Evolutionary conservation across 2,329 filamentous ascomycete genomes (phyloP).

Genomic region (Fusarium transvaalense): DNA sequence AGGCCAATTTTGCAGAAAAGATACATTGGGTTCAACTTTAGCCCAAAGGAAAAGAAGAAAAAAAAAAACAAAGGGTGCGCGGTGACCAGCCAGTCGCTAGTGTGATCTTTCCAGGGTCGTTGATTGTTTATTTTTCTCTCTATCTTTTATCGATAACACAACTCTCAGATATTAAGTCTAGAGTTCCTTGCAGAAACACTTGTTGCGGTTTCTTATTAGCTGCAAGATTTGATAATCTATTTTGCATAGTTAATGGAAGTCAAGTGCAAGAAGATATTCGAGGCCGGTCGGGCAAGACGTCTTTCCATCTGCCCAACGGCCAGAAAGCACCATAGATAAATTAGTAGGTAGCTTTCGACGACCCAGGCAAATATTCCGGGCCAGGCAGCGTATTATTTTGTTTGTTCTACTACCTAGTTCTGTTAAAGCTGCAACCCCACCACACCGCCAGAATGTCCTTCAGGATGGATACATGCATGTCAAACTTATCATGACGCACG

Average conservation of each 20-base stretch:
- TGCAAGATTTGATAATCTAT: not conserved
- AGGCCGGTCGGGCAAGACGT: not conserved
- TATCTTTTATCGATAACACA: conserved; percentile 13
- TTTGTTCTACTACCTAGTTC: conserved; percentile 10
- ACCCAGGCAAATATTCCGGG: not conserved
- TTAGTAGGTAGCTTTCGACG: not conserved
- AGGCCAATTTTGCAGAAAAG: conserved; percentile 17
- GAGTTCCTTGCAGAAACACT: not conserved
- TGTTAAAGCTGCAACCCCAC: conserved; percentile 16
- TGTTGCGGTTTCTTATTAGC: not conserved
- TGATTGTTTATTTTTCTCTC: conserved; percentile 8
- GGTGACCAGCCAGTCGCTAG: conserved; percentile 32
- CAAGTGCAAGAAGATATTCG: not conserved
- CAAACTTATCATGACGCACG: too few relatives aligned
- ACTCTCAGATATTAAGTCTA: not conserved
- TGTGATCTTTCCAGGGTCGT: conserved; percentile 29
- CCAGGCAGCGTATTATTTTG: not conserved
- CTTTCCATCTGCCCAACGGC: not conserved
- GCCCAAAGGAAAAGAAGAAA: conserved; percentile 30
- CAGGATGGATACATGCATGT: too few relatives aligned
- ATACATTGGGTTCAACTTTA: conserved; percentile 27
- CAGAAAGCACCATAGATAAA: conserved; percentile 4
- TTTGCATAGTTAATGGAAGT: not conserved
- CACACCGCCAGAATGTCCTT: conserved; percentile 26
- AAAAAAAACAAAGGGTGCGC: conserved; percentile 41